Conservation (phyloP, 176 grass and related monocot genomes). For the Neostapfia colusana region DNA sequence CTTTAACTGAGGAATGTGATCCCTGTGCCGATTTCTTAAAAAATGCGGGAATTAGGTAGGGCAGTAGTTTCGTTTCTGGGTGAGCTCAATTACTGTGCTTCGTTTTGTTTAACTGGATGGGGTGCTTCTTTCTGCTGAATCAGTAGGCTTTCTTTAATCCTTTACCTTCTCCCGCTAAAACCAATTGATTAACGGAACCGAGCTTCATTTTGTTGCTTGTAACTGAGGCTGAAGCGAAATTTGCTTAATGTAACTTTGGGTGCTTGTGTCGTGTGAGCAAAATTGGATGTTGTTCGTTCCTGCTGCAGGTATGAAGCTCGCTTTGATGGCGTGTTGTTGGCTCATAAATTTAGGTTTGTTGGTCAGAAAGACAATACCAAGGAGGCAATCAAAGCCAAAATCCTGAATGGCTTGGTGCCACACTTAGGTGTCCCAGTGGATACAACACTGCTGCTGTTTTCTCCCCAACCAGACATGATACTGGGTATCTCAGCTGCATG, state of each 20-base stretch:
- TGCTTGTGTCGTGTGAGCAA: not conserved
- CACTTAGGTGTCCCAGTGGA: slow-evolving; percentile 56
- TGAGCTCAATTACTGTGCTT: not conserved
- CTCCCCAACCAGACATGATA: slow-evolving; percentile 72
- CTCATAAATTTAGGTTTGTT: slow-evolving; percentile 43
- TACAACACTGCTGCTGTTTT: slow-evolving; percentile 67
- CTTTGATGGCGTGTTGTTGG: slow-evolving; percentile 74
- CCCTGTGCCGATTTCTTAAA: too few species aligned
- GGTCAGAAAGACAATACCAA: slow-evolving; percentile 31
- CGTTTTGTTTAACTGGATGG: too few species aligned
- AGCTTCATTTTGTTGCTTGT: not conserved
- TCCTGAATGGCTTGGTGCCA: slow-evolving; percentile 67
- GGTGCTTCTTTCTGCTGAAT: too few species aligned
- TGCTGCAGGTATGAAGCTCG: slow-evolving; percentile 63
- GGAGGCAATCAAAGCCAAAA: slow-evolving; percentile 34
- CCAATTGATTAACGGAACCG: not conserved
- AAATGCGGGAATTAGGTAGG: not conserved
- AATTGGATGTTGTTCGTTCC: not conserved
- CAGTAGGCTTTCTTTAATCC: not conserved
- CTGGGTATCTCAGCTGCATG: slow-evolving; percentile 41
- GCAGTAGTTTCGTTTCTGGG: too few species aligned
- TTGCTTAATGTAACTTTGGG: not conserved
- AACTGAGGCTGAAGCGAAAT: not conserved
- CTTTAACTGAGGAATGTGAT: not conserved
- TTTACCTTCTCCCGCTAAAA: not conserved